phyloP scores from a whole-genome alignment of 306 rosid species.

The Trichosanthes cucumerina region DNA sequence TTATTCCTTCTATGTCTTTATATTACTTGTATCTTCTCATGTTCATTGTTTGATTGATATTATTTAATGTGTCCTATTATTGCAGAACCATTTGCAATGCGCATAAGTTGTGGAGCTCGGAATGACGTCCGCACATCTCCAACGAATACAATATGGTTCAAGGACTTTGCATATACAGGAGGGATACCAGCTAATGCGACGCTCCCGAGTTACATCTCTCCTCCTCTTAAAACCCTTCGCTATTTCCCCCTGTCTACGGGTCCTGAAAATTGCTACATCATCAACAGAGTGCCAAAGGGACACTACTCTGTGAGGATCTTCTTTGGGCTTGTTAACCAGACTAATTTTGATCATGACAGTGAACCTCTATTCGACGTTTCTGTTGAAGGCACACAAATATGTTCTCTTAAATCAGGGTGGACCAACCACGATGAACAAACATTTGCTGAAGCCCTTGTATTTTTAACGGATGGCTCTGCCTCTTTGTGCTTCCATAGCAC shows the following conservation, averaged over 20 bases:
- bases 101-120: constrained; percentile 87
- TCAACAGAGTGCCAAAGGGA: constrained; percentile 65
- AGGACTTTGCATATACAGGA: constrained; percentile 90
- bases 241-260: constrained; percentile 76
- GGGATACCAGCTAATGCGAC: constrained; percentile 78
- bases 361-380: constrained; percentile 89
- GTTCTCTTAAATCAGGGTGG: constrained; percentile 85
- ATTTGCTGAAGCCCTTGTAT: constrained; percentile 62
- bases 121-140: constrained; percentile 53
- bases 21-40: background rate
- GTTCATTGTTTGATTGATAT: constrained; percentile 1
- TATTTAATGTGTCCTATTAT: constrained; percentile 10
- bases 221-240: constrained; percentile 70
- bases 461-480: constrained; percentile 53
- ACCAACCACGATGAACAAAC: constrained; percentile 57
- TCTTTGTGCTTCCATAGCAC: constrained; percentile 93
- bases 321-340: constrained; percentile 49
- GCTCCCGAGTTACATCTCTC: constrained; percentile 45
- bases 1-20: background rate
- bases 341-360: constrained; percentile 24
- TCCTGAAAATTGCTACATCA: constrained; percentile 77
- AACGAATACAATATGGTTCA: constrained; percentile 65
- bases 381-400: constrained; percentile 70
- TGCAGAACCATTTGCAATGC: constrained; percentile 78
- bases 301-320: constrained; percentile 75